Percentiles rank a stretch among this genome's conserved stretches.
Evolutionary conservation across 2,329 filamentous ascomycete genomes (phyloP).

Genomic region (Chrysoporthe deuterocubensis): DNA sequence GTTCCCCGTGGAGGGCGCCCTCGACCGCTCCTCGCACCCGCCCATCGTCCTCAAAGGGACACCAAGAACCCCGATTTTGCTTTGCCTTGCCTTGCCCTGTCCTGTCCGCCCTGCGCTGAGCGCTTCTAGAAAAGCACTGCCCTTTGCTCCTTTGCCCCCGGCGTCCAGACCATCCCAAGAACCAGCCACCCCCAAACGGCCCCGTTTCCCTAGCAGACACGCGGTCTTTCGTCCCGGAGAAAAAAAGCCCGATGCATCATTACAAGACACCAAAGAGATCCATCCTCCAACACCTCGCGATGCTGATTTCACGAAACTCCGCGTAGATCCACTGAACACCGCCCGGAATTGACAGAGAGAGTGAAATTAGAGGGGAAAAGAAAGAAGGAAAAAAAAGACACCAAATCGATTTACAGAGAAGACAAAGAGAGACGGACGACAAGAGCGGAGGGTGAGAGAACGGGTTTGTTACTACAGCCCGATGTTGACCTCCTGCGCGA

Average conservation of each 20-base stretch:
- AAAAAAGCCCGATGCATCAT: constrained; percentile 13
- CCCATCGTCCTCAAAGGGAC: neutral
- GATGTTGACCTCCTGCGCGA: constrained; percentile 60
- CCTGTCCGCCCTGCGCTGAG: too few species aligned
- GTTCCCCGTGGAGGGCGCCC: neutral
- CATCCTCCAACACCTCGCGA: constrained; percentile 27
- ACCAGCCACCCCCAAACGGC: neutral
- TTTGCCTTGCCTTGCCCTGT: neutral
- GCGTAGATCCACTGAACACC: constrained; percentile 12
- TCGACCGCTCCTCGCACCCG: neutral
- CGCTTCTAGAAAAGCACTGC: neutral
- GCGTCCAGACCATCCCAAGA: neutral
- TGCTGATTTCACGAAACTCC: constrained; percentile 11
- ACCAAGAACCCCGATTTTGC: neutral
- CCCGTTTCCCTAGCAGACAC: neutral
- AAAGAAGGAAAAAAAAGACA: constrained; percentile 19
- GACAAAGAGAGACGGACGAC: neutral
- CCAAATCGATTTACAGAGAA: neutral
- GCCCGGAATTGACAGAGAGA: constrained; percentile 16
- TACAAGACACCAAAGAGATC: constrained; percentile 19
- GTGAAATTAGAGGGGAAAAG: neutral
- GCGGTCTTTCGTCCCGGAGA: neutral
- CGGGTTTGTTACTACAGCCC: constrained; percentile 12
- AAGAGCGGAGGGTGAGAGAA: neutral
- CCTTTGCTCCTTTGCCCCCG: neutral